Percentiles rank a stretch among this genome's conserved stretches.
Conservation (phyloP, 2,329 filamentous ascomycete genomes). For the Beauveria pseudobassiana region DNA sequence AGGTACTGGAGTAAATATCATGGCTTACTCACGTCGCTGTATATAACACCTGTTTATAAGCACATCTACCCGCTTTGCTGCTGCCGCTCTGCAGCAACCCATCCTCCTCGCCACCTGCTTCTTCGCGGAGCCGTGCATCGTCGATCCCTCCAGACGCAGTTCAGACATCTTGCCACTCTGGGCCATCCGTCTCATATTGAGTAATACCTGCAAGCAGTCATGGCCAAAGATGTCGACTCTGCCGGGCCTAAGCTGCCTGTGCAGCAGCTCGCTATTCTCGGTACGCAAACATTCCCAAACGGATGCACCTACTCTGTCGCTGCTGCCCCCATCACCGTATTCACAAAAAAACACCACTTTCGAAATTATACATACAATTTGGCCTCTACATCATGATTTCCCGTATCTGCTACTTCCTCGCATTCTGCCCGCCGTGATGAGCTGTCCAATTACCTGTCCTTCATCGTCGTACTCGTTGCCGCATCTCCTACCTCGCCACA, state of each 20-base stretch:
- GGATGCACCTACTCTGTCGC: too few relatives aligned
- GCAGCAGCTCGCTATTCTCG: constrained; percentile 70
- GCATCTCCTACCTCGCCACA: neutral
- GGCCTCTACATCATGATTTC: too few relatives aligned
- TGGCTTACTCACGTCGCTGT: neutral
- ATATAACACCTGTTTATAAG: neutral
- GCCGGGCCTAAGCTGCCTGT: constrained; percentile 58
- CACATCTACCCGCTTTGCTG: neutral
- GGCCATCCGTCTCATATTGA: neutral
- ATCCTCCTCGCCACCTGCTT: neutral
- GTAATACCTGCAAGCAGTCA: neutral
- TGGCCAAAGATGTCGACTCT: constrained; percentile 9
- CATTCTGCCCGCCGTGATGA: too few relatives aligned
- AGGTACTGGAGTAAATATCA: neutral
- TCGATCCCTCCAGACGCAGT: neutral
- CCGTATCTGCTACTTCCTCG: too few relatives aligned
- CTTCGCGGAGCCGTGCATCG: neutral
- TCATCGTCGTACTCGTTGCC: too few relatives aligned
- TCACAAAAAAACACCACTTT: too few relatives aligned
- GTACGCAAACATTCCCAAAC: constrained; percentile 38
- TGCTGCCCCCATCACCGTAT: too few relatives aligned
- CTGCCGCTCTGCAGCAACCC: neutral
- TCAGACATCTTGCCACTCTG: neutral
- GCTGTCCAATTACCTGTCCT: neutral
- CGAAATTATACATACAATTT: too few relatives aligned